Evolutionary conservation across 352 stramenopile genomes (phyloP).

Genomic region (Phytophthora citrophthora): DNA sequence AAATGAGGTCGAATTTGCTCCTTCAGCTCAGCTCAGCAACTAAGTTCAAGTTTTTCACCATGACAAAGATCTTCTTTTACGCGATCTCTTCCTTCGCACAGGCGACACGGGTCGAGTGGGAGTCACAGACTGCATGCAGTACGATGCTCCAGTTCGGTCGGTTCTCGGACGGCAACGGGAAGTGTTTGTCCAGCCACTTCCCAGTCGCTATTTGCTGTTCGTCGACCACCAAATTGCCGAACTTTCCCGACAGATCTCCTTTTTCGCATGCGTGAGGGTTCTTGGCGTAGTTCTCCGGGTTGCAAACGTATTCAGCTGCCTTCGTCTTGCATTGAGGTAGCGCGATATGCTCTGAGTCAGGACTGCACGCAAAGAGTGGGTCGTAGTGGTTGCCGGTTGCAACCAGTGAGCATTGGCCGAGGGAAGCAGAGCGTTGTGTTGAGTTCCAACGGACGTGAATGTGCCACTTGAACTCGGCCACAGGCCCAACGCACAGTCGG

Average conservation of each 20-base stretch:
- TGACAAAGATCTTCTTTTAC: background rate
- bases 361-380: slow-evolving; percentile 50
- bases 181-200: slow-evolving; percentile 41
- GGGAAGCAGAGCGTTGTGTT: slow-evolving; percentile 18
- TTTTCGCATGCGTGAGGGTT: slow-evolving; percentile 52
- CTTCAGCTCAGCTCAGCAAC: background rate
- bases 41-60: background rate
- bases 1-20: background rate
- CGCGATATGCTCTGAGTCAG: slow-evolving; percentile 47
- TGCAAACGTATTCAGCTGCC: slow-evolving; percentile 45
- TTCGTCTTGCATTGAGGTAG: slow-evolving; percentile 36
- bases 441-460: slow-evolving; percentile 53
- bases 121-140: slow-evolving; percentile 43
- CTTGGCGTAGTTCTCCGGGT: slow-evolving; percentile 33
- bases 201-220: slow-evolving; percentile 22
- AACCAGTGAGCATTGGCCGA: slow-evolving; percentile 41
- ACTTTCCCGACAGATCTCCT: slow-evolving; percentile 59
- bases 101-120: slow-evolving; percentile 37
- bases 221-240: slow-evolving; percentile 39
- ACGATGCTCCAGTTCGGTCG: slow-evolving; percentile 50
- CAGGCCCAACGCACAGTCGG: slow-evolving; percentile 26
- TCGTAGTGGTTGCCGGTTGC: slow-evolving; percentile 62
- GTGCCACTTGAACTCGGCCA: slow-evolving; percentile 52
- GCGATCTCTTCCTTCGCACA: slow-evolving; percentile 38
- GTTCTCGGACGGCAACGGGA: slow-evolving; percentile 34